Evolutionary conservation across 352 stramenopile genomes (phyloP), one percentile per base, ranked within the genome.

Genomic region (Pythium oligandrum): DNA sequence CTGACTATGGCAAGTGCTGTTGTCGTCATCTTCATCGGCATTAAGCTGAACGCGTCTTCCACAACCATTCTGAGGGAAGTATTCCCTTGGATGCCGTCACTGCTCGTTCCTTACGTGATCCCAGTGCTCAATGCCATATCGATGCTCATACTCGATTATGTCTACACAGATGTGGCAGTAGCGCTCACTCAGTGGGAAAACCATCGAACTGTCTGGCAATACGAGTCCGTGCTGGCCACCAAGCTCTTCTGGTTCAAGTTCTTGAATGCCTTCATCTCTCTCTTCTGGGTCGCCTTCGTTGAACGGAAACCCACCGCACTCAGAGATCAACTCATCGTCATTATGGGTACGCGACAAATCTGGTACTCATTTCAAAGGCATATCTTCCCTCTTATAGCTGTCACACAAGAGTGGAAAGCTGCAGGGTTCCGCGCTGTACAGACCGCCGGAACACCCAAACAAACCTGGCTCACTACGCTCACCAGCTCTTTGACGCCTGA

Each of bases 231-330:
- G 71, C 71, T 91, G n/a, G 80, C 78, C 4, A 61, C 56, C 30
- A 91, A 91, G 50, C 57, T 91, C 11, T 91, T 89, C 43, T 86
- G 65, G 63, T 91, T 91, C 68, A 91, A 91, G 52, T 91, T 89
- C 50, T 55, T 91, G 34, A 91, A 91, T 44, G 80, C 80, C 0
- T 91, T 91, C 63, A 73, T 91, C 45, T 88, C 80, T 46, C 76
- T 91, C 34, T 88, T 88, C 43, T 89, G 75, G 75, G 72, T 88
- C 51, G 80, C 80, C 2, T 91, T 91, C 54, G 71, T 89, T 2
- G 76, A 87, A 12, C 70, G 64, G 1, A 65, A 86, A 44, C 63
- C 75, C 12, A 44, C 57, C 33, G 66, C 61, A 4, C 60, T 91
- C 30, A 70, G 78, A 7, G 76, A 84, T 10, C 78, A 91, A 57